Percentiles rank a stretch among this genome's conserved stretches.
phyloP scores from a whole-genome alignment of 2,329 filamentous ascomycete species.

The Pseudocercospora eumusae region DNA sequence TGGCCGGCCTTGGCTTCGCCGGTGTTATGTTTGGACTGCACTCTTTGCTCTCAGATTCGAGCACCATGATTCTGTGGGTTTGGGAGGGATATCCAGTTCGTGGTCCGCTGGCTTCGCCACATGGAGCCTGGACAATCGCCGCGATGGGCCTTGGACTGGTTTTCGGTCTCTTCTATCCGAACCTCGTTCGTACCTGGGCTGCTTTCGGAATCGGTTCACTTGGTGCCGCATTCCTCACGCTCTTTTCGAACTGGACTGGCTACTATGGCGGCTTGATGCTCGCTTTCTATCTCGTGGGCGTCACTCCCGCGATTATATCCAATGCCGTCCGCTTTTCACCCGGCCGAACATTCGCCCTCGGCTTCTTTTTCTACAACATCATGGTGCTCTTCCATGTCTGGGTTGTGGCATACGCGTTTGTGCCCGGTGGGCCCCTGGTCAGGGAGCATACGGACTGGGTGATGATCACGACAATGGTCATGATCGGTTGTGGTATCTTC shows the following conservation, averaged over 20 bases:
- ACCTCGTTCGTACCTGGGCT: constrained; percentile 73
- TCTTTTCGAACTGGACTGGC: constrained; percentile 79
- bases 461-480: constrained; percentile 81
- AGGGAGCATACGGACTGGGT: constrained; percentile 96
- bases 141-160: constrained; percentile 83
- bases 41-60: constrained; percentile 91
- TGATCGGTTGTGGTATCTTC: constrained; percentile 82
- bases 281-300: constrained; percentile 78
- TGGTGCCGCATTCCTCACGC: constrained; percentile 76
- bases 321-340: constrained; percentile 77
- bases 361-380: constrained; percentile 89
- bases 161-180: constrained; percentile 72
- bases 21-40: constrained; percentile 88
- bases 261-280: constrained; percentile 80
- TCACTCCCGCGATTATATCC: constrained; percentile 71
- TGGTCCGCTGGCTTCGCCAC: constrained; percentile 84
- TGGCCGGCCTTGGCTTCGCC: constrained; percentile 76
- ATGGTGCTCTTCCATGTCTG: constrained; percentile 97
- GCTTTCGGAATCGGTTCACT: constrained; percentile 75
- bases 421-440: constrained; percentile 88
- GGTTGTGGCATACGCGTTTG: constrained; percentile 97
- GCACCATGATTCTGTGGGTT: constrained; percentile 98
- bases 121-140: constrained; percentile 81
- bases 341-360: constrained; percentile 78
- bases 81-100: constrained; percentile 95